Conservation (phyloP, 495 filamentous ascomycete species). For the Annulohypoxylon bovei region DNA sequence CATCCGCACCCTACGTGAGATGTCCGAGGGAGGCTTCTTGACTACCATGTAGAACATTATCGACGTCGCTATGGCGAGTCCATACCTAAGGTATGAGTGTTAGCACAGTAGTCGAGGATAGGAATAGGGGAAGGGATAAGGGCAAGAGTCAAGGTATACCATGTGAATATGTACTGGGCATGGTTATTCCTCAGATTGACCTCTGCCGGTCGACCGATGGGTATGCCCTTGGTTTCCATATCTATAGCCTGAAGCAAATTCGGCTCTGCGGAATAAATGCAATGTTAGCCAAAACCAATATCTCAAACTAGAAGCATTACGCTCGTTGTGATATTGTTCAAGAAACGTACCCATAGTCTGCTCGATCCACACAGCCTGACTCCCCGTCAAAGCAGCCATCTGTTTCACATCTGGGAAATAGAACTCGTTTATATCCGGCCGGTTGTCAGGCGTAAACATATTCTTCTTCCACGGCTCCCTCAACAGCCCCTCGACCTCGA, state of each 20-base stretch:
- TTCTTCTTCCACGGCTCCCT: constrained; percentile 96
- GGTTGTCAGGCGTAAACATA: constrained; percentile 92
- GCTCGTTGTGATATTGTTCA: neutral
- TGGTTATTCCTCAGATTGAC: constrained; percentile 97
- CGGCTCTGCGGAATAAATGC: constrained; percentile 63
- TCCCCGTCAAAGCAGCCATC: constrained; percentile 88
- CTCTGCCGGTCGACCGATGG: constrained; percentile 89
- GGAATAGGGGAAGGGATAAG: constrained; percentile 9
- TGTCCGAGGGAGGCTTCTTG: constrained; percentile 79
- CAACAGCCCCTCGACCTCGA: constrained; percentile 84
- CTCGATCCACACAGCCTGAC: constrained; percentile 93
- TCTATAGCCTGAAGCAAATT: constrained; percentile 78
- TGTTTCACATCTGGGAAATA: constrained; percentile 94
- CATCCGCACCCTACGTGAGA: constrained; percentile 77
- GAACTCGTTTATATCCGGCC: constrained; percentile 82
- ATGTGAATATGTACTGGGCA: constrained; percentile 97
- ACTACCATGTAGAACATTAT: constrained; percentile 97
- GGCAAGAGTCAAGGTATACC: constrained; percentile 62
- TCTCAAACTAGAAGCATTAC: constrained; percentile 7
- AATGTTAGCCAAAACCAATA: constrained; percentile 20
- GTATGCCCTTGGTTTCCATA: constrained; percentile 80
- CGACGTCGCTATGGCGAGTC: constrained; percentile 83
- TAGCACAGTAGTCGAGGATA: constrained; percentile 8
- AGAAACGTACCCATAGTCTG: constrained; percentile 83
- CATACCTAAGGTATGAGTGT: constrained; percentile 71